Evolutionary conservation across 148 eudicot genomes (phyloP), one percentile per base, ranked within the genome.

Genomic region (Silene uniflora): DNA sequence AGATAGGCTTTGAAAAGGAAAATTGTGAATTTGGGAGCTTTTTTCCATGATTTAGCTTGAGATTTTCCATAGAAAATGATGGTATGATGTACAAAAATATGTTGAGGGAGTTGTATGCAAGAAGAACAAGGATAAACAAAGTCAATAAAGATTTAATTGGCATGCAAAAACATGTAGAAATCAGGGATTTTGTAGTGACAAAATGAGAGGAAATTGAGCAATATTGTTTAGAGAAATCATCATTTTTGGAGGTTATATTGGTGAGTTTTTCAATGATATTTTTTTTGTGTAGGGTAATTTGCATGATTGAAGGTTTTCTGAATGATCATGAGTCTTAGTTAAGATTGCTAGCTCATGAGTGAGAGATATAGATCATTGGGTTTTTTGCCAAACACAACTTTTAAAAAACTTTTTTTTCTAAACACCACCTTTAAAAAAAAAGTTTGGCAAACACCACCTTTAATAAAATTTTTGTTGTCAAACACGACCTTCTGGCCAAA

Each of bases 91-190:
- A 83, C 79, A 85, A 81, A 21, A 69, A 69, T 12, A 83, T 71
- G 27, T 80, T 29, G 59, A 76, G 71, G 18, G 81, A 73, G 65
- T 83, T 85, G 71, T 80, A 87, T 47, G 75, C 76, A 19, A 87
- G 52, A 46, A 85, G 77, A 17, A 85, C 39, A 24, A 87, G 27
- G 49, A 85, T 73, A 17, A 78, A 62, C 6, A 83, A 73, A 73
- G 84, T 75, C 24, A 83, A 23, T 54, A 83, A 10, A 16, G 80
- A 83, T 3, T 82, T 83, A 69, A 69, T 11, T 3, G 79, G 82
- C 7, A 79, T 72, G 67, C 67, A 83, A 46, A 72, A 75, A 39
- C 78, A 46, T 61, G 80, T 67, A 61, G 78, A 71, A 27, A 79
- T 8, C 42, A 77, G 58, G 23, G 80, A 25, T 74, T 17, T 77